Evolutionary conservation across 768 basidiomycete genomes (phyloP).

Genomic region (Leucocoprinus leucothites): DNA sequence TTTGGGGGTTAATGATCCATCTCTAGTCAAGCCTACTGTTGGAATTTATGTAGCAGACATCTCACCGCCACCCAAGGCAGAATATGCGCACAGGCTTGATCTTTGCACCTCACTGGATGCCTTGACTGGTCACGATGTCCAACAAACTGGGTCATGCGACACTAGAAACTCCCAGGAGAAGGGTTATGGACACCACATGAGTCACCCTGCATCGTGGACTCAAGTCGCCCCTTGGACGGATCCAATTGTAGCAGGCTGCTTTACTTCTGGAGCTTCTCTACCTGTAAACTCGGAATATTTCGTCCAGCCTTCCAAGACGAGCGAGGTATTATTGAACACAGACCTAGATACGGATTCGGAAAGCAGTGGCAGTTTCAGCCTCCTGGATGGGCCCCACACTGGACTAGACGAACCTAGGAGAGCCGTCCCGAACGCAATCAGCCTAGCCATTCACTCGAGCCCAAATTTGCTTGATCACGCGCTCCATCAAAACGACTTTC

Average conservation of each 20-base stretch:
- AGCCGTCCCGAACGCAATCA: not conserved
- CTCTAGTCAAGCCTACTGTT: not conserved
- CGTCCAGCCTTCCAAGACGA: not conserved
- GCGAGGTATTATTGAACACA: not conserved
- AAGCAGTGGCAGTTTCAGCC: not conserved
- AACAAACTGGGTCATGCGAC: constrained; percentile 8
- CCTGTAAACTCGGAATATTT: not conserved
- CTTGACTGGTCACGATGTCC: not conserved
- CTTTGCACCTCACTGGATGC: not conserved
- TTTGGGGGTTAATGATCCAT: not conserved
- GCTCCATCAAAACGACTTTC: not conserved
- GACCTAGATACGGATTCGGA: not conserved
- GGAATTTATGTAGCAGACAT: not conserved
- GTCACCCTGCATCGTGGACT: not conserved
- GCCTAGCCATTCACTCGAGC: not conserved
- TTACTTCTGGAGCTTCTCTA: not conserved
- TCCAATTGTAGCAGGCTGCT: not conserved
- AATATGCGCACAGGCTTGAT: not conserved
- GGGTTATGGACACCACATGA: constrained; percentile 2
- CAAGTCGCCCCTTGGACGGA: not conserved
- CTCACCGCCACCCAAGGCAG: too few species aligned
- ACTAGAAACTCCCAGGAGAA: constrained; percentile 8
- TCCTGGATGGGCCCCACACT: not conserved
- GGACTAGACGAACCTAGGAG: not conserved
- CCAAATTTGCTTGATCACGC: not conserved